These are phyloP conservation scores for Phialophora chinensis DNA, from an alignment of 2,329 filamentous ascomycete species.

Conservation along the genomic window DNA sequence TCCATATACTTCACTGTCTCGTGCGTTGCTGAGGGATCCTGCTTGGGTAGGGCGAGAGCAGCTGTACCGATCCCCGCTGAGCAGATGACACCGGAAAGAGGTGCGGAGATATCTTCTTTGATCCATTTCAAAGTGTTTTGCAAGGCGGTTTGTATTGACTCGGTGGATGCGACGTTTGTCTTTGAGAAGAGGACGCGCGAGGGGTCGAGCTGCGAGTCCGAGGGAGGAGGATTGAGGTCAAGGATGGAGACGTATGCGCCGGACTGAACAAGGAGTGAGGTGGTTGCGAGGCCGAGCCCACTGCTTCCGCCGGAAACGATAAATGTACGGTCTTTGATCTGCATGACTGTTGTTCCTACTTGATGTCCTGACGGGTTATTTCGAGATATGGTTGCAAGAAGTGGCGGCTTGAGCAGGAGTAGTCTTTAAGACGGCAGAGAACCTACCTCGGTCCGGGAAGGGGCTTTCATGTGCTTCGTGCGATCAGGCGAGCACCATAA, in stretches of 20 bases:
- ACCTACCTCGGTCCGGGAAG: constrained; percentile 16
- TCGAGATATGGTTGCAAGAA: constrained; percentile 3
- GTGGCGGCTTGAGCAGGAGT: background rate
- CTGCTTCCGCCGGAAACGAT: constrained; percentile 35
- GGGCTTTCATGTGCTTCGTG: constrained; percentile 10
- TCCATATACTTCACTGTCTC: constrained; percentile 50
- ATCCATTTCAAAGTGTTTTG: constrained; percentile 38
- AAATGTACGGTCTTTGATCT: constrained; percentile 39
- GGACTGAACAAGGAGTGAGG: constrained; percentile 33
- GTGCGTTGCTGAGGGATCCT: constrained; percentile 31
- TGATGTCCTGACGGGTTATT: background rate
- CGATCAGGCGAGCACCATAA: background rate
- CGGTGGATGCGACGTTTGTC: constrained; percentile 40
- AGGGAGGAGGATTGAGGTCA: constrained; percentile 40
- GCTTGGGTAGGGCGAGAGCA: constrained; percentile 35
- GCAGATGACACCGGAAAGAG: constrained; percentile 37
- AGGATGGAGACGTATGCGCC: constrained; percentile 40
- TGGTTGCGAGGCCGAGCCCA: constrained; percentile 40
- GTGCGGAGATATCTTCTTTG: constrained; percentile 27
- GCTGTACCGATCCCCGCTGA: constrained; percentile 39
- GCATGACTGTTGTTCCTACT: constrained; percentile 25
- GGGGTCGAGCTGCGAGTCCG: constrained; percentile 24
- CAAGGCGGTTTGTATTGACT: constrained; percentile 36
- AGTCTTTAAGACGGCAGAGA: background rate
- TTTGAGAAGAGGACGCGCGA: constrained; percentile 40